phyloP scores from a whole-genome alignment of 2,329 filamentous ascomycete genomes.

The Emergomyces orientalis region DNA sequence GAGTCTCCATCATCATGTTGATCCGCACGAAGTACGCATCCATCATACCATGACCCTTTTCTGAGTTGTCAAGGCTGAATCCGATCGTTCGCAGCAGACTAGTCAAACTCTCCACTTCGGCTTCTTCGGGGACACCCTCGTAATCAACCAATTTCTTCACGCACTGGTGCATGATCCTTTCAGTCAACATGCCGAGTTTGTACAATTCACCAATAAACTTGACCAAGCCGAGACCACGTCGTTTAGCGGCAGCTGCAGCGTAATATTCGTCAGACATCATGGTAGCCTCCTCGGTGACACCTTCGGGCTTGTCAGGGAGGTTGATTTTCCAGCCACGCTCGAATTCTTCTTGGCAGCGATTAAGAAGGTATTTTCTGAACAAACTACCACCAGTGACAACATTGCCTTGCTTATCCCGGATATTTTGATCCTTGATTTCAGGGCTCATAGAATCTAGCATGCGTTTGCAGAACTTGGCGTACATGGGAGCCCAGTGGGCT shows the following conservation, averaged over 20 bases:
- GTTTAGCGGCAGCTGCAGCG: slow-evolving; percentile 82
- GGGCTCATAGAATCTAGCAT: slow-evolving; percentile 94
- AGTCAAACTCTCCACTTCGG: slow-evolving; percentile 89
- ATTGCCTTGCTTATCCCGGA: slow-evolving; percentile 80
- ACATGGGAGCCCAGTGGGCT: slow-evolving; percentile 97
- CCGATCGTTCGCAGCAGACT: slow-evolving; percentile 90
- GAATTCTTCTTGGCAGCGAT: slow-evolving; percentile 97
- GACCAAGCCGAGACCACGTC: slow-evolving; percentile 91
- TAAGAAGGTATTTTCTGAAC: slow-evolving; percentile 97
- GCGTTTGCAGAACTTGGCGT: slow-evolving; percentile 94
- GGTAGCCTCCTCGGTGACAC: slow-evolving; percentile 59
- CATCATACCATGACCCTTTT: slow-evolving; percentile 80
- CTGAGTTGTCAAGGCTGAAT: slow-evolving; percentile 69
- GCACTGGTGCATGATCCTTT: slow-evolving; percentile 99
- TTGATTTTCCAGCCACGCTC: slow-evolving; percentile 95
- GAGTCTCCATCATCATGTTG: slow-evolving; percentile 66
- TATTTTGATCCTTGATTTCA: slow-evolving; percentile 90
- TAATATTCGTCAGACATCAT: slow-evolving; percentile 98
- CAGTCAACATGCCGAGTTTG: slow-evolving; percentile 96
- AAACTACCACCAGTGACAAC: slow-evolving; percentile 85
- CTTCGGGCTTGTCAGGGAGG: slow-evolving; percentile 68
- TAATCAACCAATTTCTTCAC: slow-evolving; percentile 96
- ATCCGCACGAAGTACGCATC: slow-evolving; percentile 90
- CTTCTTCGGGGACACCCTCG: slow-evolving; percentile 84
- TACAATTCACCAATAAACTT: slow-evolving; percentile 99